A percentile compares a stretch with the other conserved stretches of the same genome.
Evolutionary conservation across 2,329 filamentous ascomycete species (phyloP).

Genomic region (Ophiocordyceps sinensis): DNA sequence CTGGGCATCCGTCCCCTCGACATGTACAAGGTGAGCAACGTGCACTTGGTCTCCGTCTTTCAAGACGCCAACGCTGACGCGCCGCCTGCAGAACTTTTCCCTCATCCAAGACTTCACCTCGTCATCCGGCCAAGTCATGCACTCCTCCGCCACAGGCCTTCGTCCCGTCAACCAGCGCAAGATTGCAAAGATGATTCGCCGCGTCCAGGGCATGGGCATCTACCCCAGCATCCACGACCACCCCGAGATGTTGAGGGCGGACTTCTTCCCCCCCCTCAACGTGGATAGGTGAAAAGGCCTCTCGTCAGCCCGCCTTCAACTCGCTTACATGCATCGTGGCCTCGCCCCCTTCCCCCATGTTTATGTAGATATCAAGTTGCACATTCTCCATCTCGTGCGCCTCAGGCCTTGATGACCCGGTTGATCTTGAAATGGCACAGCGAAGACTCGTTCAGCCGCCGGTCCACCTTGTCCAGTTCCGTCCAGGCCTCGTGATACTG

Average conservation of each 20-base stretch:
- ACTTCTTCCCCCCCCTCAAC: conserved; percentile 14
- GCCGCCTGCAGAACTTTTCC: conserved; percentile 62
- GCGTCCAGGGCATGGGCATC: conserved; percentile 77
- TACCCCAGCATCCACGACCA: conserved; percentile 87
- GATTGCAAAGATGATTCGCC: conserved; percentile 81
- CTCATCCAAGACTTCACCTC: conserved; percentile 84
- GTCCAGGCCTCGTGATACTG: conserved; percentile 57
- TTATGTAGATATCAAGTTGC: conserved; percentile 17
- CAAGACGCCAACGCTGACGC: background rate
- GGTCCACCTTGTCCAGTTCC: conserved; percentile 42
- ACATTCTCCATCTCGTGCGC: conserved; percentile 16
- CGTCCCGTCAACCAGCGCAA: conserved; percentile 82
- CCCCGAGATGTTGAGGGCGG: conserved; percentile 56
- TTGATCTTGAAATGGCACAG: conserved; percentile 34
- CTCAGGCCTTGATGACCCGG: conserved; percentile 32
- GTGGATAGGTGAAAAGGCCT: background rate
- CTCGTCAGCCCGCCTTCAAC: background rate
- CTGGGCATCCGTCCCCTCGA: conserved; percentile 67
- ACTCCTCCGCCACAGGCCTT: conserved; percentile 61
- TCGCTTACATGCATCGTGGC: conserved; percentile 20
- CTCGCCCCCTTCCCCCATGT: conserved; percentile 9
- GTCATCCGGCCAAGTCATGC: conserved; percentile 70
- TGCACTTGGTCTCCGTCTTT: too few species aligned
- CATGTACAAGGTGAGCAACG: conserved; percentile 61
- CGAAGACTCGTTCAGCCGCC: conserved; percentile 26